phyloP scores from a whole-genome alignment of 768 basidiomycete species.

The Auriscalpium vulgare region DNA sequence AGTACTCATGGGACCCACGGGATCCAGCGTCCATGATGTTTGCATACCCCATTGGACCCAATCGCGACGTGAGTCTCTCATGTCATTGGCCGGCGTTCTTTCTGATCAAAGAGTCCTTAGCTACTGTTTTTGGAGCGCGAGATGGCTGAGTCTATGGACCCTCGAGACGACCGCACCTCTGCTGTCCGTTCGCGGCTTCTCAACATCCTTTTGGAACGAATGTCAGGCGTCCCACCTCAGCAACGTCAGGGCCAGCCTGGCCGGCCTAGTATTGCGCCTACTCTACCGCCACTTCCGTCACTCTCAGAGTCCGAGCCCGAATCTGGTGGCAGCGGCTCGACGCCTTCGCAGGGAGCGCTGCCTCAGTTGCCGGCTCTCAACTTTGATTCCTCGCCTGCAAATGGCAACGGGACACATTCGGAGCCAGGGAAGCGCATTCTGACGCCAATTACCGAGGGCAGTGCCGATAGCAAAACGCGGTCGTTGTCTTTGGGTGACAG shows the following conservation, averaged over 20 bases:
- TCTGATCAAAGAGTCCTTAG: conserved; percentile 27
- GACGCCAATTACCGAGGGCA: conserved; percentile 60
- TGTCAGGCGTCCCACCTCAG: conserved; percentile 34
- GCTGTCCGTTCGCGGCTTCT: conserved; percentile 54
- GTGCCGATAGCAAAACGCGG: conserved; percentile 17
- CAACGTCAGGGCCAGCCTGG: neutral
- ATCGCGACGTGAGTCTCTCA: conserved; percentile 60
- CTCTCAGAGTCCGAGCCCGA: neutral
- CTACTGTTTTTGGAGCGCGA: conserved; percentile 85
- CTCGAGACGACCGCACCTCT: conserved; percentile 71
- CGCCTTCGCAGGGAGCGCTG: conserved; percentile 10
- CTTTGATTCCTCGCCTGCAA: conserved; percentile 28
- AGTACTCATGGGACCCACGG: conserved; percentile 86
- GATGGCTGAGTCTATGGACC: conserved; percentile 68
- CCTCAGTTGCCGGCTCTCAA: conserved; percentile 56
- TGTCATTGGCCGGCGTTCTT: neutral
- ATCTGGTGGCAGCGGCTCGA: neutral
- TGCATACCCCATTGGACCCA: conserved; percentile 82
- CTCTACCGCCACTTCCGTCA: conserved; percentile 7
- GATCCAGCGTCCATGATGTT: conserved; percentile 84
- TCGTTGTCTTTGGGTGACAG: neutral
- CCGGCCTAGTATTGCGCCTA: neutral
- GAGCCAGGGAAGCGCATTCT: conserved; percentile 2
- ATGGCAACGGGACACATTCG: neutral
- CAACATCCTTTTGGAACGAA: conserved; percentile 53